Evolutionary conservation across 257 asterid genomes (phyloP).

Genomic region (Hygrophila difformis): DNA sequence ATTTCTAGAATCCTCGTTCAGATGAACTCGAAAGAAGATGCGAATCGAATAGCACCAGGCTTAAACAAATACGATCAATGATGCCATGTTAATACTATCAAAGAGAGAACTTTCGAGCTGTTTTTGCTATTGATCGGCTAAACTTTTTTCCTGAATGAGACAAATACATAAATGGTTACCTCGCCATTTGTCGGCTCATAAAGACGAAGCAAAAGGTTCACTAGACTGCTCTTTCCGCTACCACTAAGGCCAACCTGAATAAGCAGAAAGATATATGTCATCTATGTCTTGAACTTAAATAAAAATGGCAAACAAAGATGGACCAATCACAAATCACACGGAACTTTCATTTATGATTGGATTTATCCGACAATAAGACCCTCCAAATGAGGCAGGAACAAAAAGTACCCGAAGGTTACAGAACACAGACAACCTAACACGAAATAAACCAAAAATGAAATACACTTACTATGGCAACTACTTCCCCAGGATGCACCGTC

Average conservation of each 20-base stretch:
- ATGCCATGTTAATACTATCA: too few species aligned
- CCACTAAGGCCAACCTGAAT: slow-evolving; percentile 93
- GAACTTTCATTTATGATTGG: slow-evolving; percentile 1
- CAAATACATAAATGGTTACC: slow-evolving; percentile 31
- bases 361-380: slow-evolving; percentile 10
- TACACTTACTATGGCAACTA: slow-evolving; percentile 80
- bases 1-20: too few species aligned
- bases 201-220: slow-evolving; percentile 86
- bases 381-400: not conserved
- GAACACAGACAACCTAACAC: not conserved
- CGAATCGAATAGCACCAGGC: too few species aligned
- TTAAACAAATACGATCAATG: too few species aligned
- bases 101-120: too few species aligned
- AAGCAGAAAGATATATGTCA: slow-evolving; percentile 5
- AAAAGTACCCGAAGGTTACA: slow-evolving; percentile 2
- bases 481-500: slow-evolving; percentile 73
- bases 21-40: too few species aligned
- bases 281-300: too few species aligned
- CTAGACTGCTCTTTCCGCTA: slow-evolving; percentile 95
- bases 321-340: slow-evolving; percentile 4
- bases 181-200: slow-evolving; percentile 89
- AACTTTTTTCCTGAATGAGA: slow-evolving; percentile 1
- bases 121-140: not conserved
- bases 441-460: not conserved
- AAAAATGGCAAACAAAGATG: too few species aligned